Percentiles rank a stretch among this genome's conserved stretches.
Evolutionary conservation across 1,139 yeast genomes (phyloP).

Genomic region (Sugiyamaella japonica): DNA sequence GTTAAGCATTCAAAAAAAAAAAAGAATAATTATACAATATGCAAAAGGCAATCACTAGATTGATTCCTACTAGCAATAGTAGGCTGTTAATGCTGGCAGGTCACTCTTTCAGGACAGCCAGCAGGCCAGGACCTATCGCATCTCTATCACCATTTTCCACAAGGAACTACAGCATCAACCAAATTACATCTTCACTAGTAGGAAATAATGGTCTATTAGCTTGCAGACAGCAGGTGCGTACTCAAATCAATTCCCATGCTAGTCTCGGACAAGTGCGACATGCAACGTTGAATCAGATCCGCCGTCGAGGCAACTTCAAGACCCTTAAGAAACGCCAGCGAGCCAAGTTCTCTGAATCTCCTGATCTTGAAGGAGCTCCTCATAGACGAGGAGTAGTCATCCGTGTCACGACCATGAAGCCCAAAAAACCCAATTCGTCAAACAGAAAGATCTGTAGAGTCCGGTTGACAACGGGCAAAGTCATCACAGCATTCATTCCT

Average conservation of each 20-base stretch:
- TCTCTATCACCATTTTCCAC: neutral
- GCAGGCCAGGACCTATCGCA: neutral
- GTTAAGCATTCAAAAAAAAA: too few relatives aligned
- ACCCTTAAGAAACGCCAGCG: conserved; percentile 38
- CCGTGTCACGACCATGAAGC: conserved; percentile 90
- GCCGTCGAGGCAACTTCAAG: conserved; percentile 38
- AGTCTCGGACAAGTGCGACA: conserved; percentile 21
- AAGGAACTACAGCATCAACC: too few relatives aligned
- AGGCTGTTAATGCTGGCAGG: neutral
- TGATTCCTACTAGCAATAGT: neutral
- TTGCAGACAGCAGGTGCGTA: neutral
- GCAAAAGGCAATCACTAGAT: neutral
- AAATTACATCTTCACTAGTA: neutral
- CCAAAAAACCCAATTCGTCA: conserved; percentile 98
- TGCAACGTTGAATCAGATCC: conserved; percentile 36
- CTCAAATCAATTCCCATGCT: conserved; percentile 10
- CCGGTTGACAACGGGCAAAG: conserved; percentile 84
- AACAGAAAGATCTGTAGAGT: conserved; percentile 97
- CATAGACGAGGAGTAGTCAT: conserved; percentile 92
- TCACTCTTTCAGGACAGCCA: neutral
- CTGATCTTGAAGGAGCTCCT: conserved; percentile 79
- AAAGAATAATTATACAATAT: neutral
- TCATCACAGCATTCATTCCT: conserved; percentile 90
- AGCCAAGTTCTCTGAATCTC: conserved; percentile 66
- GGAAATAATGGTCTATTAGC: neutral